Percentiles rank a stretch among this genome's conserved stretches.
Evolutionary conservation across 2,329 filamentous ascomycete species (phyloP).

Genomic region (Zelopaecilomyces penicillatus): DNA sequence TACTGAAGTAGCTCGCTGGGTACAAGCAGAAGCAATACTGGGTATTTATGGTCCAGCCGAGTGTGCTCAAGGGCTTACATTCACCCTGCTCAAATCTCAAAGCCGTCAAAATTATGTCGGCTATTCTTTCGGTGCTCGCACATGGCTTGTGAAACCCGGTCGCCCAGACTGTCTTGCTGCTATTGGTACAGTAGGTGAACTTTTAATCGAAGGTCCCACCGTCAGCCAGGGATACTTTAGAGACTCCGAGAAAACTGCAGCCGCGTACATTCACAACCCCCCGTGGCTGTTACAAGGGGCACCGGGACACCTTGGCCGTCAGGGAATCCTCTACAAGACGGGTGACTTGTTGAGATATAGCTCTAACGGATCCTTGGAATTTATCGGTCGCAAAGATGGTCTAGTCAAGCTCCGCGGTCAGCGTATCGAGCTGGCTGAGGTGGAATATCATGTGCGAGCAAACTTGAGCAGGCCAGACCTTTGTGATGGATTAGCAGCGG

Average conservation of each 20-base stretch:
- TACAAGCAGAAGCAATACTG: constrained; percentile 1
- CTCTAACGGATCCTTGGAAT: constrained; percentile 4
- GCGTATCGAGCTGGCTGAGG: constrained; percentile 5
- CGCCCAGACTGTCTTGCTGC: not conserved
- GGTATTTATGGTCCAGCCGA: constrained; percentile 6
- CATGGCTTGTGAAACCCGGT: constrained; percentile 5
- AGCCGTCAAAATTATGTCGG: constrained; percentile 4
- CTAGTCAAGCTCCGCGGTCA: constrained; percentile 7
- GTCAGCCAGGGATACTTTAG: not conserved
- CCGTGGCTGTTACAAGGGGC: constrained; percentile 4
- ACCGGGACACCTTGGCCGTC: not conserved
- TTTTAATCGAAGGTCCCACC: not conserved
- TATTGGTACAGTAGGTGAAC: not conserved
- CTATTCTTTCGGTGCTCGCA: constrained; percentile 3
- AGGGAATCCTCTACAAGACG: constrained; percentile 4
- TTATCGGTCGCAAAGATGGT: constrained; percentile 4
- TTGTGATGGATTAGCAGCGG: constrained; percentile 3
- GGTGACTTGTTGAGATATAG: constrained; percentile 5
- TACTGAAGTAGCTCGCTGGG: not conserved
- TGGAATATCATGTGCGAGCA: constrained; percentile 4
- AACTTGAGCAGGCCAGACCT: constrained; percentile 1
- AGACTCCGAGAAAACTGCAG: not conserved
- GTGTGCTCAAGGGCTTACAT: constrained; percentile 5
- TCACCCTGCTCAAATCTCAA: not conserved
- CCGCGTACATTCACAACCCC: constrained; percentile 8